These are phyloP conservation scores for Macrophomina tecta DNA, from an alignment of 2,329 filamentous ascomycete genomes.

Conservation along the genomic window DNA sequence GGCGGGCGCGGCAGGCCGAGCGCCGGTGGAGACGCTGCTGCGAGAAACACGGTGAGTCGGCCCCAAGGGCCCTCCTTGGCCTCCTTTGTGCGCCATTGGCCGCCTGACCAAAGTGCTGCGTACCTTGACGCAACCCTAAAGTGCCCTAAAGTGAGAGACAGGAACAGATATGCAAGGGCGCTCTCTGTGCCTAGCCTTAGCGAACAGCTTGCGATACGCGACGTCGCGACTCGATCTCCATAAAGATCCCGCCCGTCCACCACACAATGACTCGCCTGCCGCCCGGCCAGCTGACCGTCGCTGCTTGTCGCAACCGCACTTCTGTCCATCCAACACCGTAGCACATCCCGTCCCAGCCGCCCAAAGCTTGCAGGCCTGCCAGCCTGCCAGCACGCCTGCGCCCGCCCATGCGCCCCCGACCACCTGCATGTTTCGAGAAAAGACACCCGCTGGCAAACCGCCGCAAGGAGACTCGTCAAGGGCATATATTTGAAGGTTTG, in stretches of 20 bases:
- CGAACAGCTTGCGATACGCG: constrained; percentile 20
- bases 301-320: constrained; percentile 17
- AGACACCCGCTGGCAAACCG: constrained; percentile 8
- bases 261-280: constrained; percentile 3
- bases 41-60: constrained; percentile 14
- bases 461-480: constrained; percentile 23
- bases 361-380: not conserved
- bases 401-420: not conserved
- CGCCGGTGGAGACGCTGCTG: constrained; percentile 13
- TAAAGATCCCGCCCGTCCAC: constrained; percentile 17
- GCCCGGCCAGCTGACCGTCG: constrained; percentile 9
- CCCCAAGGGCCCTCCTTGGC: not conserved
- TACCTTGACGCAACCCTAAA: not conserved
- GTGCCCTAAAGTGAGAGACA: constrained; percentile 18
- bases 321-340: constrained; percentile 9
- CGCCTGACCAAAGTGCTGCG: not conserved
- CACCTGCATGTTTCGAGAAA: constrained; percentile 19
- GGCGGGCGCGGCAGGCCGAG: constrained; percentile 8
- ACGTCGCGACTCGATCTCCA: constrained; percentile 19
- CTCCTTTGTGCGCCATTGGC: constrained; percentile 14
- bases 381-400: not conserved
- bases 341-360: not conserved
- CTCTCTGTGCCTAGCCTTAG: constrained; percentile 22
- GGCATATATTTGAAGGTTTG: constrained; percentile 27
- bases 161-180: constrained; percentile 28